Conservation (phyloP, 441 rosid species). For the Hypseocharis bilobata region DNA sequence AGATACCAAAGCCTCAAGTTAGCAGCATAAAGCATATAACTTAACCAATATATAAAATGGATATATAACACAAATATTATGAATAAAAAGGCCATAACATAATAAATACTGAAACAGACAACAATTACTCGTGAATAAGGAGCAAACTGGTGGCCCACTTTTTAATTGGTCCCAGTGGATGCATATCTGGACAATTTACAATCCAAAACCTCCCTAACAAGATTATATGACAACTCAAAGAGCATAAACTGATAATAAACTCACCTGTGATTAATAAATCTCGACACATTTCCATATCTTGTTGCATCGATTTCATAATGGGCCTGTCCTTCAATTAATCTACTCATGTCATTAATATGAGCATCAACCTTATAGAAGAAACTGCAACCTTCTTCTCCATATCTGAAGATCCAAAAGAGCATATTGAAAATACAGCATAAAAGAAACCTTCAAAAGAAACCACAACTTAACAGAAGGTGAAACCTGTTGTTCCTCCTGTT, state of each 20-base stretch:
- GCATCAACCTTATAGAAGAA: slow-evolving; percentile 56
- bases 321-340: slow-evolving; percentile 58
- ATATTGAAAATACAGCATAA: slow-evolving; percentile 9
- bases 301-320: slow-evolving; percentile 69
- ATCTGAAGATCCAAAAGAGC: slow-evolving; percentile 37
- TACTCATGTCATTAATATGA: slow-evolving; percentile 66
- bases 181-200: slow-evolving; percentile 1
- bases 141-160: not conserved
- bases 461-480: not conserved
- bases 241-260: slow-evolving; percentile 10
- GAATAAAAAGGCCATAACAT: not conserved
- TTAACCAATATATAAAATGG: not conserved
- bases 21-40: not conserved
- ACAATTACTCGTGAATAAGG: not conserved
- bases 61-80: not conserved
- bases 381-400: slow-evolving; percentile 47
- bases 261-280: slow-evolving; percentile 96
- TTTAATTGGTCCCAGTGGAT: not conserved
- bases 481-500: slow-evolving; percentile 61
- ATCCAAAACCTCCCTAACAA: not conserved
- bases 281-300: slow-evolving; percentile 65
- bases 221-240: slow-evolving; percentile 7
- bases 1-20: not conserved
- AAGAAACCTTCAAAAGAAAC: slow-evolving; percentile 1
- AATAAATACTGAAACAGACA: not conserved